Percentiles rank a stretch among this genome's conserved stretches.
Conservation (phyloP, 192 early-diverging fungal genomes). For the Coemansia sp. region DNA sequence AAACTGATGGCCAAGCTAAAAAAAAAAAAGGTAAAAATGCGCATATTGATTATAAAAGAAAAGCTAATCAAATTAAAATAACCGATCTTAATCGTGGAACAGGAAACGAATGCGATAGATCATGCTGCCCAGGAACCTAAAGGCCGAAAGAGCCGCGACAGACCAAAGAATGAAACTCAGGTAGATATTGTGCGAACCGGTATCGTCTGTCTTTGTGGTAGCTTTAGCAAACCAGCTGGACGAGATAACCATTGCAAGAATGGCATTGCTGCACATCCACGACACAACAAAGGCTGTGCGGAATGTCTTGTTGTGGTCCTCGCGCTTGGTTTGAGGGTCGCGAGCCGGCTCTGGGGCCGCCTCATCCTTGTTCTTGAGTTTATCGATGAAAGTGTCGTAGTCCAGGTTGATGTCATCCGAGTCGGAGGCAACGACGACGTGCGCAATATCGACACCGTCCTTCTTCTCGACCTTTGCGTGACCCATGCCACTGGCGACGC, state of each 20-base stretch:
- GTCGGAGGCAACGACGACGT: constrained; percentile 74
- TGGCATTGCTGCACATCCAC: constrained; percentile 86
- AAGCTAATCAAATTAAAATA: not conserved
- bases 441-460: constrained; percentile 68
- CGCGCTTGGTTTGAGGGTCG: constrained; percentile 79
- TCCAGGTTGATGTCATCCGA: constrained; percentile 76
- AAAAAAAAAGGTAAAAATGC: not conserved
- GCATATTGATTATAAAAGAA: not conserved
- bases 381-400: constrained; percentile 77
- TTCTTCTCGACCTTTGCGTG: constrained; percentile 72
- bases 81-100: constrained; percentile 29
- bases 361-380: constrained; percentile 58
- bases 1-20: not conserved
- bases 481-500: constrained; percentile 67
- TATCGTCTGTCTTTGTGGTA: constrained; percentile 24
- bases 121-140: constrained; percentile 76
- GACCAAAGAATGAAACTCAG: constrained; percentile 86
- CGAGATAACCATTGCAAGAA: constrained; percentile 72
- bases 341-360: constrained; percentile 46
- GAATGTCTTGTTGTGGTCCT: constrained; percentile 89
- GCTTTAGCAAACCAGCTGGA: constrained; percentile 53
- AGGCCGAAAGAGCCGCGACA: constrained; percentile 66
- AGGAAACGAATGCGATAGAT: constrained; percentile 68
- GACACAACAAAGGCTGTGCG: constrained; percentile 76
- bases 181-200: constrained; percentile 70